These are phyloP conservation scores for Fusarium sp. DNA, from an alignment of 2,329 filamentous ascomycete genomes.

Conservation along the genomic window DNA sequence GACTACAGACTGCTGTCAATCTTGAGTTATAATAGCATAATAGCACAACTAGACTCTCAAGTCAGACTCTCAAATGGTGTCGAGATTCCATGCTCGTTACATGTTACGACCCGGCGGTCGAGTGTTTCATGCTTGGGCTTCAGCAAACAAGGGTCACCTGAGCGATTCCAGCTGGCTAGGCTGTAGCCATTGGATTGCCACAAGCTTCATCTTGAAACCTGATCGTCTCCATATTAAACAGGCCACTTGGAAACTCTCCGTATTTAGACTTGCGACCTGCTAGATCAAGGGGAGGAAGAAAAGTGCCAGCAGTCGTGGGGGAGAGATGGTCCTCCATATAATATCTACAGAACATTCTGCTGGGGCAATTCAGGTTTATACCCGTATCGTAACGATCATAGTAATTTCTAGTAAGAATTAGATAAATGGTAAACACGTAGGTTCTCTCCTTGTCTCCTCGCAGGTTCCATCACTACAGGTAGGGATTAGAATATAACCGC, in stretches of 20 bases:
- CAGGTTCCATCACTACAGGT: not conserved
- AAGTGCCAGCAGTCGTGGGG: not conserved
- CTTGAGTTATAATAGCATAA: conserved; percentile 7
- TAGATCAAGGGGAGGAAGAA: not conserved
- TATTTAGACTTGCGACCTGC: not conserved
- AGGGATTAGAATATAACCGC: not conserved
- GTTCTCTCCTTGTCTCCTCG: not conserved
- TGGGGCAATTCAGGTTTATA: not conserved
- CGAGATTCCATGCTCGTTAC: conserved; percentile 12
- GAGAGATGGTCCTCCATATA: not conserved
- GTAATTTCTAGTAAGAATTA: not conserved
- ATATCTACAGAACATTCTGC: not conserved
- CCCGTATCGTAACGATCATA: not conserved
- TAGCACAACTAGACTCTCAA: not conserved
- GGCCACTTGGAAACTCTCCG: conserved; percentile 10
- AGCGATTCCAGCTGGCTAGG: conserved; percentile 9
- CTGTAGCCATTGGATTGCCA: not conserved
- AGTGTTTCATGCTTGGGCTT: conserved; percentile 11
- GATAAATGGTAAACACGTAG: not conserved
- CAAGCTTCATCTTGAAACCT: conserved; percentile 20
- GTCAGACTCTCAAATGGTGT: not conserved
- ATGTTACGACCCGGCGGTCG: not conserved
- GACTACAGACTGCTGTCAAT: conserved; percentile 2
- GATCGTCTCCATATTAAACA: conserved; percentile 35
- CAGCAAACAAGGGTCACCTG: conserved; percentile 9